Evolutionary conservation across 2,329 filamentous ascomycete genomes (phyloP).

Genomic region (Fusarium liriodendri): DNA sequence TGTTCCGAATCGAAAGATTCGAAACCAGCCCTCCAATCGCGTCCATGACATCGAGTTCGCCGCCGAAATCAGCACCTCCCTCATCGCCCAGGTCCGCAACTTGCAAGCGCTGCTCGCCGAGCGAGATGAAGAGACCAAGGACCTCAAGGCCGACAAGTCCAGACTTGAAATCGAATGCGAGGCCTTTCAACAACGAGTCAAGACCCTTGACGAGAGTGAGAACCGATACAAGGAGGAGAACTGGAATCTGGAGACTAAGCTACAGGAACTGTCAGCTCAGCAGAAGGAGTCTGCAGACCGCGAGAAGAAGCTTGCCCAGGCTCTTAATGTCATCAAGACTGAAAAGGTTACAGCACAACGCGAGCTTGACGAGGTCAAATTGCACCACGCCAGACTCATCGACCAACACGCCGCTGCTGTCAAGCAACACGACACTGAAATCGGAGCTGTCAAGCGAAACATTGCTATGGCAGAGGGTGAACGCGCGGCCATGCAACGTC

Average conservation of each 20-base stretch:
- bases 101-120: constrained; percentile 87
- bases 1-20: constrained; percentile 86
- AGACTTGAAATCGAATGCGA: constrained; percentile 86
- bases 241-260: constrained; percentile 93
- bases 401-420: constrained; percentile 83
- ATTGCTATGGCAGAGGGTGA: constrained; percentile 83
- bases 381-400: constrained; percentile 78
- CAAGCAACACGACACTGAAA: constrained; percentile 90
- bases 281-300: constrained; percentile 83
- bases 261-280: constrained; percentile 82
- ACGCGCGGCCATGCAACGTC: constrained; percentile 80
- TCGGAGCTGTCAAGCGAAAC: constrained; percentile 85
- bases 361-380: constrained; percentile 90
- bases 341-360: constrained; percentile 85
- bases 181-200: constrained; percentile 81
- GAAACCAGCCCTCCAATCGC: constrained; percentile 88
- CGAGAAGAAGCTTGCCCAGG: constrained; percentile 83
- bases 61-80: constrained; percentile 95
- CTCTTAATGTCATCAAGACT: constrained; percentile 73
- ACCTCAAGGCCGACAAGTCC: constrained; percentile 78
- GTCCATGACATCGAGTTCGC: constrained; percentile 98
- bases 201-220: constrained; percentile 90
- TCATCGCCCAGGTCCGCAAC: constrained; percentile 93
- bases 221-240: constrained; percentile 98
- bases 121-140: constrained; percentile 86